Base-by-base conservation (phyloP, 257 asterid species). In the Nyctanthes arbortristis region DNA sequence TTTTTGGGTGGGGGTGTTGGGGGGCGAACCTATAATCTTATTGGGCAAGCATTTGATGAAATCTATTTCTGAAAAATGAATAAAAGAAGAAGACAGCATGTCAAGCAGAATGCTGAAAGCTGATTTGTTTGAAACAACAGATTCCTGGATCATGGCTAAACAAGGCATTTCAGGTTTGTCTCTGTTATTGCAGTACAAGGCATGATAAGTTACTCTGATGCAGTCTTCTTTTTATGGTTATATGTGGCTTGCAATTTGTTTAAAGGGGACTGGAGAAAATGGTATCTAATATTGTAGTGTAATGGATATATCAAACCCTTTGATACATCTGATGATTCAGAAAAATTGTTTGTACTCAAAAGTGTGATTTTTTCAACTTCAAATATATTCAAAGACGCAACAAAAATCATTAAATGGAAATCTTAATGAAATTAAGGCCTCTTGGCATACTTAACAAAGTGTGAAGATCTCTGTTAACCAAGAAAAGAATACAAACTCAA, bases 201-300 rank as follows among this genome's bases (percentile, higher is more conserved):
- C n/a, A 66, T 66, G 75, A 60, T 57, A 37, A 54, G 28, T 74
- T 77, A 89, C 8, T 61, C 96, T 2, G 96, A 87, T 16, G 83
- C 75, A 16, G 95, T 83, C 87, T 87, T 87, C 84, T 54, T 89
- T 77, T 91, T n/a, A n/a, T n/a, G n/a, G n/a, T n/a, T n/a, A n/a
- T n/a, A n/a, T n/a, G n/a, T n/a, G n/a, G n/a, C n/a, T n/a, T n/a
- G n/a, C n/a, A n/a, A n/a, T n/a, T n/a, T n/a, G n/a, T n/a, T n/a
- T n/a, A n/a, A n/a, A n/a, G n/a, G n/a, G n/a, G n/a, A n/a, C n/a
- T n/a, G n/a, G n/a, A n/a, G n/a, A n/a, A n/a, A n/a, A n/a, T n/a
- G n/a, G n/a, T n/a, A n/a, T n/a, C n/a, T n/a, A n/a, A n/a, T n/a
- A n/a, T n/a, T n/a, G n/a, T n/a, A n/a, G n/a, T n/a, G n/a, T n/a